Evolutionary conservation across 805 yeast genomes (phyloP).

Genomic region (Priceomyces castillae): DNA sequence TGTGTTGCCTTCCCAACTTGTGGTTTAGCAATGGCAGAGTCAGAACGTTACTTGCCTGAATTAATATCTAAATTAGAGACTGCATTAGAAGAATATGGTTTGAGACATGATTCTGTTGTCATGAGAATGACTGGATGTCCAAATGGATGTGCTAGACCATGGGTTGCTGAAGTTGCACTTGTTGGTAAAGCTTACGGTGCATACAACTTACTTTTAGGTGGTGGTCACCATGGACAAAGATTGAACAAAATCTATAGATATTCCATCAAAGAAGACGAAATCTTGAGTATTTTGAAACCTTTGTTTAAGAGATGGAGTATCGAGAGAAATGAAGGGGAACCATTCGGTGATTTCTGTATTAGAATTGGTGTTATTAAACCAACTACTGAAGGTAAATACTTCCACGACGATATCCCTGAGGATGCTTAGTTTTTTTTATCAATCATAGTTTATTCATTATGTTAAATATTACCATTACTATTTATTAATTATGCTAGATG

Average conservation of each 20-base stretch:
- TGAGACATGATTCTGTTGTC: slow-evolving; percentile 89
- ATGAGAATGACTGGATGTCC: slow-evolving; percentile 99
- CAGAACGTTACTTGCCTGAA: slow-evolving; percentile 87
- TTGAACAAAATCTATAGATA: slow-evolving; percentile 85
- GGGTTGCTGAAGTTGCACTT: slow-evolving; percentile 94
- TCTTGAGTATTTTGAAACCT: slow-evolving; percentile 72
- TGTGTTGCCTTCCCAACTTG: slow-evolving; percentile 99
- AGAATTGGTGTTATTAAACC: slow-evolving; percentile 86
- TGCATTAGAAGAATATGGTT: slow-evolving; percentile 87
- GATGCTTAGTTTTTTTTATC: slow-evolving; percentile 43
- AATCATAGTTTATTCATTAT: neutral
- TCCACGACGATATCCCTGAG: slow-evolving; percentile 92
- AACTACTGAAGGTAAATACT: slow-evolving; percentile 84
- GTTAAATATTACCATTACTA: slow-evolving; percentile 1
- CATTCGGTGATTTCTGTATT: slow-evolving; percentile 89
- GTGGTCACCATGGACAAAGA: slow-evolving; percentile 92
- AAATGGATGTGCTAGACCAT: slow-evolving; percentile 97
- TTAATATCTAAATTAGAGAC: slow-evolving; percentile 78
- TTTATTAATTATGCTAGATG: slow-evolving; percentile 1
- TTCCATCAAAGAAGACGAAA: slow-evolving; percentile 88
- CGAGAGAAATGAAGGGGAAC: slow-evolving; percentile 89
- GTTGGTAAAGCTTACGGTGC: slow-evolving; percentile 95
- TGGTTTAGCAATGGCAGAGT: slow-evolving; percentile 98
- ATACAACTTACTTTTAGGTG: slow-evolving; percentile 91
- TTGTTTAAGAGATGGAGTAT: slow-evolving; percentile 91